Evolutionary conservation across 768 basidiomycete genomes (phyloP).

Genomic region (Russula ochroleuca): DNA sequence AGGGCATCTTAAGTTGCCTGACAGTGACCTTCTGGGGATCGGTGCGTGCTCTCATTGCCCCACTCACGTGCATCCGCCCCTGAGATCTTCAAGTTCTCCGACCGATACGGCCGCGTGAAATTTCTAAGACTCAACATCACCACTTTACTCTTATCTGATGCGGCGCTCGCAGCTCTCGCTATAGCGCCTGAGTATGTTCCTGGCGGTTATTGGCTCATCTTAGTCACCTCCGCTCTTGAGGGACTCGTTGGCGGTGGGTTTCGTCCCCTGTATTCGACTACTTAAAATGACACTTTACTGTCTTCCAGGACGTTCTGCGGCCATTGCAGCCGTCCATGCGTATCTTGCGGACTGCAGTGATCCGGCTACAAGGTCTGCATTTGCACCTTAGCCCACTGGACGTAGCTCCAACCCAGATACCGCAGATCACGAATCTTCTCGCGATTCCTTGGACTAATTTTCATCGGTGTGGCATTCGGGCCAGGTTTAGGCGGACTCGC

Average conservation of each 20-base stretch:
- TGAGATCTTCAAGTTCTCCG: constrained; percentile 53
- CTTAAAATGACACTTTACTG: neutral
- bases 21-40: constrained; percentile 87
- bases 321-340: constrained; percentile 51
- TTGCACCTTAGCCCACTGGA: constrained; percentile 7
- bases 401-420: neutral
- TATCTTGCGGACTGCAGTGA: constrained; percentile 67
- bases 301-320: constrained; percentile 43
- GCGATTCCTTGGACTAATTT: constrained; percentile 59
- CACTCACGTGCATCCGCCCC: neutral
- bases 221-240: constrained; percentile 61
- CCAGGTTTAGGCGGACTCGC: constrained; percentile 67
- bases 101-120: constrained; percentile 65
- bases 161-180: constrained; percentile 63
- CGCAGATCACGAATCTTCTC: constrained; percentile 63
- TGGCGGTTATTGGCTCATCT: constrained; percentile 77
- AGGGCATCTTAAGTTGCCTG: constrained; percentile 70
- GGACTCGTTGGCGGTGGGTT: constrained; percentile 67
- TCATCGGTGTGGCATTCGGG: constrained; percentile 71
- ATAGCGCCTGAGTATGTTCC: constrained; percentile 57
- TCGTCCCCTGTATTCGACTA: neutral
- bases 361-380: constrained; percentile 35
- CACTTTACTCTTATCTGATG: constrained; percentile 59
- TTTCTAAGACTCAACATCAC: constrained; percentile 58
- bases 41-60: constrained; percentile 41